phyloP scores from a whole-genome alignment of 306 rosid species.

The Medicago ruthenica region DNA sequence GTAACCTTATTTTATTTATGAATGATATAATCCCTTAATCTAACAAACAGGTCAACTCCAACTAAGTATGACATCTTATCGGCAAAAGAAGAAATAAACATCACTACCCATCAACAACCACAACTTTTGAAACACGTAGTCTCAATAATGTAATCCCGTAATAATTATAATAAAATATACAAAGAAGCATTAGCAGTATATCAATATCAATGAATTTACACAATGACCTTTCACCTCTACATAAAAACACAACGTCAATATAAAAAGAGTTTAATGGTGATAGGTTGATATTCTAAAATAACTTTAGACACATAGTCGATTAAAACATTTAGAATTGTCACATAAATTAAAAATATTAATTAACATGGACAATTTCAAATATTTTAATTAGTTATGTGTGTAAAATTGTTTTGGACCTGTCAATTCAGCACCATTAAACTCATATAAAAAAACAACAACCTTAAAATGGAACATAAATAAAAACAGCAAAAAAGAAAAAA shows the following conservation, averaged over 20 bases:
- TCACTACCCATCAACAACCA: background rate
- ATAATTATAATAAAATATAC: background rate
- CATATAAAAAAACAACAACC: background rate
- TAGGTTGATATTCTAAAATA: too few relatives aligned
- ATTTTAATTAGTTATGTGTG: too few relatives aligned
- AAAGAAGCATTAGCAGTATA: background rate
- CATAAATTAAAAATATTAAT: too few relatives aligned
- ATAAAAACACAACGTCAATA: background rate
- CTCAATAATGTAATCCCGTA: background rate
- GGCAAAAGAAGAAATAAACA: too few relatives aligned
- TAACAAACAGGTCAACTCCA: slow-evolving; percentile 28
- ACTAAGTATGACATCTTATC: background rate
- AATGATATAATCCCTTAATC: background rate
- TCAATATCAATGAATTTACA: slow-evolving; percentile 23
- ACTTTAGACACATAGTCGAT: too few relatives aligned
- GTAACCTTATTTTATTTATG: slow-evolving; percentile 15
- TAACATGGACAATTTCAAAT: too few relatives aligned
- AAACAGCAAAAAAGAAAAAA: too few relatives aligned
- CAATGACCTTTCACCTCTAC: slow-evolving; percentile 6
- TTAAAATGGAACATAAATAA: background rate
- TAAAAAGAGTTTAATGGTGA: too few relatives aligned
- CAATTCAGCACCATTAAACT: too few relatives aligned
- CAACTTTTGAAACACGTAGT: background rate
- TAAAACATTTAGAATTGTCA: too few relatives aligned
- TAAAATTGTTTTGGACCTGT: too few relatives aligned